Conservation (phyloP, 495 filamentous ascomycete species). For the Neurospora pannonica region DNA sequence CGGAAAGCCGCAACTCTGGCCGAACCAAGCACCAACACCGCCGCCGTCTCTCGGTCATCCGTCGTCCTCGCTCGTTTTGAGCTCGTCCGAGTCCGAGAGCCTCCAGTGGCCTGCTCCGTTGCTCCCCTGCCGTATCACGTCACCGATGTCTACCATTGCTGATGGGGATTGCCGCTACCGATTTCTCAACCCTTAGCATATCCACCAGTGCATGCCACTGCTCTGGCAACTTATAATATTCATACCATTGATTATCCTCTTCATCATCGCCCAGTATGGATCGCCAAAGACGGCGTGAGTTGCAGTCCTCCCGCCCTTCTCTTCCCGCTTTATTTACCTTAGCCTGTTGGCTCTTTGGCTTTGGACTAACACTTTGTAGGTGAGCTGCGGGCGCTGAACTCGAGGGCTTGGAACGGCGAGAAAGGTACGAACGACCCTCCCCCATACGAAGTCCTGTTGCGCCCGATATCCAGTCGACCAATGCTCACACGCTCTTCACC, state of each 20-base stretch:
- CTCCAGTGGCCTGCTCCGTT: constrained; percentile 11
- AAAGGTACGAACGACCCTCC: constrained; percentile 46
- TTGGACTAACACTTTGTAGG: constrained; percentile 44
- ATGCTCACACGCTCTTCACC: constrained; percentile 1
- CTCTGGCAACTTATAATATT: constrained; percentile 5
- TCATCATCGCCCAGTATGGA: constrained; percentile 52
- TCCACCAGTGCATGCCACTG: constrained; percentile 30
- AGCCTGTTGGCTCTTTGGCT: constrained; percentile 4
- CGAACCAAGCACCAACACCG: background rate
- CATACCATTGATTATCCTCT: constrained; percentile 7
- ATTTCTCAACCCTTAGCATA: constrained; percentile 41
- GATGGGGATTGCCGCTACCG: constrained; percentile 36
- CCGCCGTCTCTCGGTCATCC: background rate
- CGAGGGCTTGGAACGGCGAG: constrained; percentile 78
- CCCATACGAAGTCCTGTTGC: constrained; percentile 7
- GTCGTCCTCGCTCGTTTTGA: background rate
- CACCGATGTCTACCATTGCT: constrained; percentile 40
- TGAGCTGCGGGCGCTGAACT: constrained; percentile 82
- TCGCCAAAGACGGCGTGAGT: constrained; percentile 71
- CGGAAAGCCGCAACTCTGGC: background rate
- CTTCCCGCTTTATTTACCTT: background rate
- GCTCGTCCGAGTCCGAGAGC: background rate
- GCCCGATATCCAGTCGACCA: background rate
- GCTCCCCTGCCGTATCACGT: constrained; percentile 8
- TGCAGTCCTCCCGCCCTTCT: background rate